Percentiles rank a stretch among this genome's conserved stretches.
Evolutionary conservation across 2,329 filamentous ascomycete species (phyloP).

Genomic region (Cercospora sp.): DNA sequence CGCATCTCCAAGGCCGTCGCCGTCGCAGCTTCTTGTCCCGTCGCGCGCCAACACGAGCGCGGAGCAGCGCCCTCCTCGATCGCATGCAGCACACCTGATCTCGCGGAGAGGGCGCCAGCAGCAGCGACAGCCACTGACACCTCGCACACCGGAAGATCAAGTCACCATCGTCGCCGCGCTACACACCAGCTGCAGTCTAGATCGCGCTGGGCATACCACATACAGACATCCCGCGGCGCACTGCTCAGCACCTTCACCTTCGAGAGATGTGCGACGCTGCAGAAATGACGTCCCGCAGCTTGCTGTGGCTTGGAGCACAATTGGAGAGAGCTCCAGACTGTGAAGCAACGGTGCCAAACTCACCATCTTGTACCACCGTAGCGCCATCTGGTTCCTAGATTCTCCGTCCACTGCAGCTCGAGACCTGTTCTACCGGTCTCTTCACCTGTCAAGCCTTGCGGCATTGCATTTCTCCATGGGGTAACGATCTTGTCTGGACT

Average conservation of each 20-base stretch:
- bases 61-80: slow-evolving; percentile 1
- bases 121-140: neutral
- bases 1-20: neutral
- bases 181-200: neutral
- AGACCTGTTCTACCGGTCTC: neutral
- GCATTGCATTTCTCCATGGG: neutral
- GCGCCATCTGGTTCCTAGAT: slow-evolving; percentile 8
- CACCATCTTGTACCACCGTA: neutral
- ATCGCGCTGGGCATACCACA: neutral
- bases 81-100: neutral
- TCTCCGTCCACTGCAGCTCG: slow-evolving; percentile 15
- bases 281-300: slow-evolving; percentile 6
- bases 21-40: neutral
- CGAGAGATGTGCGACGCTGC: neutral
- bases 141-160: neutral
- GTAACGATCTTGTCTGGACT: neutral
- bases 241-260: neutral
- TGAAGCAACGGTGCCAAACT: slow-evolving; percentile 6
- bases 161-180: neutral
- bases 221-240: neutral
- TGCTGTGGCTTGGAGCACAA: neutral
- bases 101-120: neutral
- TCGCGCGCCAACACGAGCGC: neutral
- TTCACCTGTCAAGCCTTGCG: neutral
- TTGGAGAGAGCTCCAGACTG: neutral